These are phyloP conservation scores for Candida silvatica DNA, from an alignment of 805 yeast genomes.

Conservation along the genomic window DNA sequence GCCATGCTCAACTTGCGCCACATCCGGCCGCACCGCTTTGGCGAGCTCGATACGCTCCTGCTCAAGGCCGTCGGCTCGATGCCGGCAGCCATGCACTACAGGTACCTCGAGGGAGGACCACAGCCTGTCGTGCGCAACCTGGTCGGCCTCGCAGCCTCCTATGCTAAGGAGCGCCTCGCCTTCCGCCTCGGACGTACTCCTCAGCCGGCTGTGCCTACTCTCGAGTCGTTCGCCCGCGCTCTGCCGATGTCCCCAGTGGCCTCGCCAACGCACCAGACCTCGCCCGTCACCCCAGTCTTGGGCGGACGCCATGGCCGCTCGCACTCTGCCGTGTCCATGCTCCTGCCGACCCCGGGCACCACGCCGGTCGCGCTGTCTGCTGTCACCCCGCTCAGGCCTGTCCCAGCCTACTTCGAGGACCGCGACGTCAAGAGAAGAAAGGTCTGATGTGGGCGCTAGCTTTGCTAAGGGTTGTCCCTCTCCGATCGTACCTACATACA, in stretches of 20 bases:
- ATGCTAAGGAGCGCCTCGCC: conserved; percentile 13
- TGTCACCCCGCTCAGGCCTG: neutral
- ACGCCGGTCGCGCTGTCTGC: conserved; percentile 14
- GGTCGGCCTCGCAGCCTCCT: conserved; percentile 17
- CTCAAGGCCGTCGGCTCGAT: conserved; percentile 15
- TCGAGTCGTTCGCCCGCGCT: conserved; percentile 14
- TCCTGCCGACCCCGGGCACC: conserved; percentile 24
- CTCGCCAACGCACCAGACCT: conserved; percentile 16
- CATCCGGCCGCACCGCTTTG: conserved; percentile 19
- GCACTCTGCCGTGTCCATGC: conserved; percentile 12
- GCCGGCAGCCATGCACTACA: conserved; percentile 18
- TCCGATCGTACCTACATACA: no score
- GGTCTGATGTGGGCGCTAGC: conserved; percentile 2
- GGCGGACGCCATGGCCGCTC: conserved; percentile 8
- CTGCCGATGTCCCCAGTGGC: conserved; percentile 23
- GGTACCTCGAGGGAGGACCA: conserved; percentile 13
- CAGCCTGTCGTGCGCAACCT: conserved; percentile 16
- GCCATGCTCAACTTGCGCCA: conserved; percentile 33
- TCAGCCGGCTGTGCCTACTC: conserved; percentile 4
- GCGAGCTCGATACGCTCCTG: conserved; percentile 21
- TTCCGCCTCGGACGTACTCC: conserved; percentile 6
- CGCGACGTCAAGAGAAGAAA: conserved; percentile 10
- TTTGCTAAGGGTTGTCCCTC: no score
- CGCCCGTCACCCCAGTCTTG: conserved; percentile 7
- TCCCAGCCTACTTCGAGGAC: conserved; percentile 2